Evolutionary conservation across 2,329 filamentous ascomycete species (phyloP).

Genomic region (Lachnellula subtilissima): DNA sequence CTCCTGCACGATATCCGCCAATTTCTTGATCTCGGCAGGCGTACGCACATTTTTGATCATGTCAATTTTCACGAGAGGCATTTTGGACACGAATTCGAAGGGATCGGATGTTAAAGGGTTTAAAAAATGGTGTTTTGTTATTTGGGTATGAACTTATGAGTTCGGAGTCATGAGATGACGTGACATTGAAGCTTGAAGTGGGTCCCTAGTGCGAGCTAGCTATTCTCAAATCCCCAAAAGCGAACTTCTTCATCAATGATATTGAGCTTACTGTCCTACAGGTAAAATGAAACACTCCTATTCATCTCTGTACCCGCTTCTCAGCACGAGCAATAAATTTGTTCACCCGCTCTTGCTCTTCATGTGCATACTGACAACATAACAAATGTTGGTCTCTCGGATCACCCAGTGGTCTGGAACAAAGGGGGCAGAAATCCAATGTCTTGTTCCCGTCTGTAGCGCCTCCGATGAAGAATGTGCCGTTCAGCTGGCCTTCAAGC

Average conservation of each 20-base stretch:
- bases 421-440: slow-evolving; percentile 9
- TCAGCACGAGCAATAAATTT: not conserved
- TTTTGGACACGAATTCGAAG: not conserved
- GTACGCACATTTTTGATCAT: slow-evolving; percentile 6
- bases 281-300: no score
- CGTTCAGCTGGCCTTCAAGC: not conserved
- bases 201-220: not conserved
- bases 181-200: not conserved
- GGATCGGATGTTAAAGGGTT: not conserved
- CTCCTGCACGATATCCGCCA: slow-evolving; percentile 13
- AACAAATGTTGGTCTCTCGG: slow-evolving; percentile 14
- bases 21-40: slow-evolving; percentile 10
- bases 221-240: not conserved
- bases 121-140: not conserved
- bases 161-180: not conserved
- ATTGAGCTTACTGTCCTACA: no score
- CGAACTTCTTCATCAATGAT: no score
- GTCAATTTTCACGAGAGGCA: slow-evolving; percentile 16
- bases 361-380: slow-evolving; percentile 16
- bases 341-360: slow-evolving; percentile 8
- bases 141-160: not conserved
- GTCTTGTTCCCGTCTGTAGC: slow-evolving; percentile 3
- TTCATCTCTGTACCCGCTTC: not conserved
- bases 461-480: slow-evolving; percentile 3
- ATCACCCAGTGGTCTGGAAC: slow-evolving; percentile 8